phyloP scores from a whole-genome alignment of 1,139 yeast species.

The Geotrichum klebahnii region DNA sequence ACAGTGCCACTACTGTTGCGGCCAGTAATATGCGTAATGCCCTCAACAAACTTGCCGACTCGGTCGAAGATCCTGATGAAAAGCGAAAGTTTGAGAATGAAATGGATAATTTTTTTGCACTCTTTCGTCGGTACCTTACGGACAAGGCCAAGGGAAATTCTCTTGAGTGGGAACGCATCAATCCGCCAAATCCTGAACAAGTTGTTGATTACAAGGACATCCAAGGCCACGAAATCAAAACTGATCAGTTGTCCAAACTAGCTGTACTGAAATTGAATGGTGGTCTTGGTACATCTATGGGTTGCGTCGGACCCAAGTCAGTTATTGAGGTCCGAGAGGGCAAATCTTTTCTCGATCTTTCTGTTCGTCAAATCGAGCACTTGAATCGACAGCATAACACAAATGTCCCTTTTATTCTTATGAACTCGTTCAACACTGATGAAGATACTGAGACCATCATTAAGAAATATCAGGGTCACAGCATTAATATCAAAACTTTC shows the following conservation, averaged over 20 bases:
- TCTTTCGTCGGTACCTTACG: conserved; percentile 85
- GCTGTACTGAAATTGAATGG: conserved; percentile 96
- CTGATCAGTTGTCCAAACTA: conserved; percentile 66
- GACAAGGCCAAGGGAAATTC: conserved; percentile 85
- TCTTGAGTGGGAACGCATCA: conserved; percentile 92
- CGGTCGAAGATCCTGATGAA: conserved; percentile 54
- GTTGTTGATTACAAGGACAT: conserved; percentile 67
- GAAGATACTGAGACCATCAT: conserved; percentile 92
- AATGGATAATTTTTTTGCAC: conserved; percentile 91
- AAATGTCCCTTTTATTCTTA: conserved; percentile 90
- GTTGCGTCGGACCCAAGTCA: conserved; percentile 98
- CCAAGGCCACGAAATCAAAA: conserved; percentile 38
- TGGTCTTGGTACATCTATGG: conserved; percentile 98
- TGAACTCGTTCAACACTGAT: conserved; percentile 98
- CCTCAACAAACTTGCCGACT: conserved; percentile 80
- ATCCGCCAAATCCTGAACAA: conserved; percentile 82
- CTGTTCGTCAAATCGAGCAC: conserved; percentile 95
- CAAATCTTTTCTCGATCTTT: conserved; percentile 87
- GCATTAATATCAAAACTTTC: conserved; percentile 91
- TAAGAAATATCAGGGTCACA: conserved; percentile 94
- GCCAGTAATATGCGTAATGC: conserved; percentile 98
- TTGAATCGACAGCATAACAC: conserved; percentile 86
- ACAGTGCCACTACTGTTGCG: conserved; percentile 91
- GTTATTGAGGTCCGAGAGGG: conserved; percentile 98
- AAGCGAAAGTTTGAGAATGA: conserved; percentile 75